Base-by-base conservation (phyloP, 2,329 filamentous ascomycete genomes). In the Aspergillus costaricaensis region DNA sequence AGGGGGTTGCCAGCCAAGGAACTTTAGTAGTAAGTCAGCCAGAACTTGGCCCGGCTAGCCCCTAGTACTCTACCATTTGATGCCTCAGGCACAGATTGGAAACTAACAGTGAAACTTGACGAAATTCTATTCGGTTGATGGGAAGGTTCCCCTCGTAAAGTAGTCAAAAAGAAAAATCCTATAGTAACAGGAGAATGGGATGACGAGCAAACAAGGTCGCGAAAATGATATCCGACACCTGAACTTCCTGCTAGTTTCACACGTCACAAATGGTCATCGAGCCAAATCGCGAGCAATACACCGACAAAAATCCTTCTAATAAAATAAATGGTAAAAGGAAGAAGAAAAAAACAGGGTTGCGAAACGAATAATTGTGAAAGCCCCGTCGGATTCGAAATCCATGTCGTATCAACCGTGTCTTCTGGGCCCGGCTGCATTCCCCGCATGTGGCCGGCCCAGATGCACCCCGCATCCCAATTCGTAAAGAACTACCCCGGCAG, bases 401-500 rank as follows among this genome's bases (percentile, higher is more conserved):
- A 52, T 55, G 47, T 59, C 55, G 44, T 59, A 64, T 63, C 58
- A 65, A 57, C 55, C 55, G 51, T 60, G 58, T 59, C 57, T 59
- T 39, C 62, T 63, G 62, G 63, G 66, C 59, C 70, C 67, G 63
- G 69, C 69, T 67, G 67, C 67, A 76, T 70, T 76, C 61, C 72
- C 74, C 71, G 73, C 68, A 74, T 72, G 71, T 68, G 64, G 68
- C 73, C 68, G 65, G 65, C 64, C 66, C 60, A 66, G 58, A 61
- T 58, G 49, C 58, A 61, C 57, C 53, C 55, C 39, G 27, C 52
- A 43, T 41, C 48, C 57, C 38, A 41, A 56, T 50, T 50, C 52
- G 27, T 47, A 14, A 50, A 58, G 52, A 48, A 47, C 50, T 52
- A 62, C 53, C 52, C 57, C 55, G 25, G 25, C 55, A 61, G 30